phyloP scores from a whole-genome alignment of 148 eudicot genomes.

The Cornus florida region DNA sequence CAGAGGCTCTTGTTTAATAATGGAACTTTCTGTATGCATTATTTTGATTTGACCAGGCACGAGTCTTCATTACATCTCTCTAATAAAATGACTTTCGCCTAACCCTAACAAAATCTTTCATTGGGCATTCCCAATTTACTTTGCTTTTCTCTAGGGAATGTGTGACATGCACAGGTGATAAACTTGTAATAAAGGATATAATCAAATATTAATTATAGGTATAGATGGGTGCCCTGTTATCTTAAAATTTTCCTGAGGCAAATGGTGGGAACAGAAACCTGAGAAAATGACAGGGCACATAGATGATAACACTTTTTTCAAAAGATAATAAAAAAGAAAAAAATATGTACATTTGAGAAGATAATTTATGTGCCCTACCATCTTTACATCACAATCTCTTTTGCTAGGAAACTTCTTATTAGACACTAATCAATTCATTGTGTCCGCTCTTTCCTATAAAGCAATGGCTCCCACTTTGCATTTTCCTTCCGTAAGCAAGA shows the following conservation, averaged over 20 bases:
- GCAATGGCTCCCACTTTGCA: slow-evolving; percentile 28
- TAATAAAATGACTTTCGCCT: no score
- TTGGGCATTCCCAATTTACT: no score
- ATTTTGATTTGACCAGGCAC: neutral
- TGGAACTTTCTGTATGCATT: neutral
- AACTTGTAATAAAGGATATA: no score
- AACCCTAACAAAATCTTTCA: no score
- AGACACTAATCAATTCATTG: slow-evolving; percentile 11
- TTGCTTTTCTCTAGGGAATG: no score
- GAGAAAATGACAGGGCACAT: slow-evolving; percentile 29
- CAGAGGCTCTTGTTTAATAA: neutral
- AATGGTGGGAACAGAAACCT: slow-evolving; percentile 13
- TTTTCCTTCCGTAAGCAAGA: neutral
- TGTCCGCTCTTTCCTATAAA: slow-evolving; percentile 21
- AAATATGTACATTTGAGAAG: slow-evolving; percentile 29
- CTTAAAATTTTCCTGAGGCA: neutral
- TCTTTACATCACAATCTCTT: slow-evolving; percentile 13
- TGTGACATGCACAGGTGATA: no score
- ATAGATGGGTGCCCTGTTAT: no score
- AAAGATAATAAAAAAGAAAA: slow-evolving; percentile 26
- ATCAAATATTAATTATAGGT: no score
- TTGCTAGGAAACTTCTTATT: slow-evolving; percentile 31
- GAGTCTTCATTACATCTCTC: no score
- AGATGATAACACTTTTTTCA: slow-evolving; percentile 12
- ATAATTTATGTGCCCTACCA: slow-evolving; percentile 37